Conservation (phyloP, 2,329 filamentous ascomycete species). For the Ophiostoma tasmaniense region DNA sequence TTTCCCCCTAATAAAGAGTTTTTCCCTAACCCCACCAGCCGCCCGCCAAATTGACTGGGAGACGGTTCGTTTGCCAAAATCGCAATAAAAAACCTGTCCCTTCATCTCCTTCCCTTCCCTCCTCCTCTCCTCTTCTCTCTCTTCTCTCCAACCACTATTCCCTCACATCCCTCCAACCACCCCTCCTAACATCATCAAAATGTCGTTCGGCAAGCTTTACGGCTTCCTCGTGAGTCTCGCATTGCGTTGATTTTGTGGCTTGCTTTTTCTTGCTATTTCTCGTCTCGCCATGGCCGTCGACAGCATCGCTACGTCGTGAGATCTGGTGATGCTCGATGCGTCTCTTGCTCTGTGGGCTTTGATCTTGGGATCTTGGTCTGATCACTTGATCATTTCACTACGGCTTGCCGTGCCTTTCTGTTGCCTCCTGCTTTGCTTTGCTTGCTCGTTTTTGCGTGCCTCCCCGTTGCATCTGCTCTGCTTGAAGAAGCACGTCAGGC, state of each 20-base stretch:
- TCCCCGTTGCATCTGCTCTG: not conserved
- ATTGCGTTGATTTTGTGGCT: constrained; percentile 11
- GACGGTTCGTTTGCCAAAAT: constrained; percentile 16
- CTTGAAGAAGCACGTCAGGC: constrained; percentile 14
- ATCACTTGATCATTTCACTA: not conserved
- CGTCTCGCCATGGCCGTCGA: not conserved
- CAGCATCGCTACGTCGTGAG: not conserved
- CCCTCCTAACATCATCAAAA: constrained; percentile 44
- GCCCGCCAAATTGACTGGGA: constrained; percentile 12
- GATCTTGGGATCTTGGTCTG: not conserved
- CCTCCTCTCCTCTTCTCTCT: constrained; percentile 15
- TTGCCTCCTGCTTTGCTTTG: not conserved
- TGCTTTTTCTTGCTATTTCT: constrained; percentile 7
- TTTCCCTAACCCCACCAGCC: constrained; percentile 17
- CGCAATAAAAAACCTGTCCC: constrained; percentile 18
- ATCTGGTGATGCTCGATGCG: not conserved
- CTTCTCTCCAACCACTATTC: constrained; percentile 17
- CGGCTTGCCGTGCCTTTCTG: not conserved
- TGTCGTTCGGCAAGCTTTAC: constrained; percentile 98
- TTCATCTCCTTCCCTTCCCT: constrained; percentile 1
- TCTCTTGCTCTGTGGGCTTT: not conserved
- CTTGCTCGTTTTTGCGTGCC: constrained; percentile 10
- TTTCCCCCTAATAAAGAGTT: constrained; percentile 13
- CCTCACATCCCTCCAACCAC: constrained; percentile 23
- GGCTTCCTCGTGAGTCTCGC: constrained; percentile 58